phyloP scores from a whole-genome alignment of 805 yeast genomes.

The Pichia sporocuriosa region DNA sequence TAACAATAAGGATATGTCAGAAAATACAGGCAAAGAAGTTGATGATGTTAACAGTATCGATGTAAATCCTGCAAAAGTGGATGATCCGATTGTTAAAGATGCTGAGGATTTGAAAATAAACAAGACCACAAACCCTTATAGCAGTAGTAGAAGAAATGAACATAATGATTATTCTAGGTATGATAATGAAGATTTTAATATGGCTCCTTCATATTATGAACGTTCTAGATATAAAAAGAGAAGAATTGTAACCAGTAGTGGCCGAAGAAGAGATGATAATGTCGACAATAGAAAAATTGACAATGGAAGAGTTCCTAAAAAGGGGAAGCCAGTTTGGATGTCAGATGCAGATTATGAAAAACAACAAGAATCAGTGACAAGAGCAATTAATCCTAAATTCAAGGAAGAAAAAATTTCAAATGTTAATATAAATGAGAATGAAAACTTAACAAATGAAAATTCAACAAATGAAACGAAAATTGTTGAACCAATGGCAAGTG shows the following conservation, averaged over 20 bases:
- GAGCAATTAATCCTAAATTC: constrained; percentile 9
- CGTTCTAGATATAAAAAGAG: constrained; percentile 15
- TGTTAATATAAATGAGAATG: constrained; percentile 1
- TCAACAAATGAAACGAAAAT: not conserved
- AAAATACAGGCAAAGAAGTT: too few species aligned
- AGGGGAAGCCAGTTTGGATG: constrained; percentile 30
- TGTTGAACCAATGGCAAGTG: constrained; percentile 15
- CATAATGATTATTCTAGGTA: constrained; percentile 8
- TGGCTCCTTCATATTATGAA: too few species aligned
- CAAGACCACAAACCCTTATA: not conserved
- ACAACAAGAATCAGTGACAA: constrained; percentile 17
- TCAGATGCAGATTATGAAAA: constrained; percentile 23
- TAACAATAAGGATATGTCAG: too few species aligned
- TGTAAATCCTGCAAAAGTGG: too few species aligned
- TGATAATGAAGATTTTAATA: too few species aligned
- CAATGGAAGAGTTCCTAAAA: not conserved
- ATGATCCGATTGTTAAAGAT: too few species aligned
- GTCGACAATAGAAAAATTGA: not conserved
- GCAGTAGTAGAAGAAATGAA: not conserved
- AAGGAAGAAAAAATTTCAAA: too few species aligned
- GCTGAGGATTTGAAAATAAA: too few species aligned
- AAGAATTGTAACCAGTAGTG: constrained; percentile 17
- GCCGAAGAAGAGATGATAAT: constrained; percentile 15
- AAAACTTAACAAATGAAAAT: constrained; percentile 5
- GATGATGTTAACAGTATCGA: too few species aligned